Evolutionary conservation across 1,139 yeast species (phyloP), one percentile per base, ranked within the genome.

Genomic region (Eremothecium gossypii): DNA sequence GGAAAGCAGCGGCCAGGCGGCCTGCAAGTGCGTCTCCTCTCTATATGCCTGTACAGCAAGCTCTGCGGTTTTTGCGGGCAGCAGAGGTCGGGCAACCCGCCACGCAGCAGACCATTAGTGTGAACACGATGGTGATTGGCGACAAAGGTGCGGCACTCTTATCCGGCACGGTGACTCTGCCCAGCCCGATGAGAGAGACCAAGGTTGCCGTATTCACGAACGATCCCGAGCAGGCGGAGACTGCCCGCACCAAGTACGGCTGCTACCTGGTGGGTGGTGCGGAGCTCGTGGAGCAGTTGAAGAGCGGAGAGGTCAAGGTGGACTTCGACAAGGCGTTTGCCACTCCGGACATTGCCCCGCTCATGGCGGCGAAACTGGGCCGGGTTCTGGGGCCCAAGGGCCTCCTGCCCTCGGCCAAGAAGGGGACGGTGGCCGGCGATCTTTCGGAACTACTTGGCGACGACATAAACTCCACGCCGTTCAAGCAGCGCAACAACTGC

Each of bases 361-460:
- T 74, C 34, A 70, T 91, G 52, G 74, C 72, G 48, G 58, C 64
- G 40, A 70, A 74, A 41, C 68, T 86, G 30, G 96, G 94, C 27
- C 76, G 87, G 57, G 69, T 74, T 11, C 71, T 93, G 51, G 97
- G 98, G 46, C 95, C 96, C 34, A 78, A 73, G 56, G 95, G 95
- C 27, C 72, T 91, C 50, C 82, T 89, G 85, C 98, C 98, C 39
- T 73, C 76, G 39, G 77, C 76, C 12, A 89, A 87, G 66, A 83
- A 79, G 59, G 95, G 95, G 11, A 89, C 96, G 1, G 93, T 91
- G 12, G 71, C 85, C 1, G 76, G 74, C n/a, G 77, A 85, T 51
- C 65, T 85, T 31, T 68, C 65, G 27, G 61, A 64, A 8, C 66
- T 82, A 47, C 71, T 87, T 49, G 61, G 65, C 36, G 66, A 69